phyloP scores from a whole-genome alignment of 1,284 basidiomycete genomes.

The Phenoliferia sp. region DNA sequence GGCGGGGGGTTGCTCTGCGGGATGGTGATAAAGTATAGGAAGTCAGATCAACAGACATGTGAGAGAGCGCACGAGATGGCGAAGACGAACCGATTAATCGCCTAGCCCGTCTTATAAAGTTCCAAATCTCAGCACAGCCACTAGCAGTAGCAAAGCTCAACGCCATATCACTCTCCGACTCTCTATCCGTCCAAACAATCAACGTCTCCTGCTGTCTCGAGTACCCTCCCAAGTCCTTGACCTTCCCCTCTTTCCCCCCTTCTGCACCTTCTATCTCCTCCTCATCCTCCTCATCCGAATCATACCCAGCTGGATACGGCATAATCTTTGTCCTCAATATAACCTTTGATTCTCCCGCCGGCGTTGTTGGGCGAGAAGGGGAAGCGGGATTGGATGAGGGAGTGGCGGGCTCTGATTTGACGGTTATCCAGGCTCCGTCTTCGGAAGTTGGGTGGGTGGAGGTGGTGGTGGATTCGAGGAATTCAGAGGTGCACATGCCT shows the following conservation, averaged over 20 bases:
- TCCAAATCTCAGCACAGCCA: constrained; percentile 95
- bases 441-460: background rate
- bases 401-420: constrained; percentile 13
- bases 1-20: constrained; percentile 37
- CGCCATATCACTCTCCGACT: constrained; percentile 85
- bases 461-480: constrained; percentile 3
- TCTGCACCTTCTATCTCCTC: constrained; percentile 36
- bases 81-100: constrained; percentile 16
- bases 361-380: background rate
- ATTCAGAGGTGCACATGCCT: constrained; percentile 70
- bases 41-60: background rate
- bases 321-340: constrained; percentile 21
- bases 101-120: constrained; percentile 63
- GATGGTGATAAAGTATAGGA: no score
- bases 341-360: constrained; percentile 7
- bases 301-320: constrained; percentile 23
- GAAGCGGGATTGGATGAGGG: background rate
- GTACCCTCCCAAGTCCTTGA: constrained; percentile 73
- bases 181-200: constrained; percentile 95
- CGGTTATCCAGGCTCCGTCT: constrained; percentile 31
- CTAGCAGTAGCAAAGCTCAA: constrained; percentile 95
- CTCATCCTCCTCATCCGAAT: constrained; percentile 26
- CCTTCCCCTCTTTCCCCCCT: constrained; percentile 45
- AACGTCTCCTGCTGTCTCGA: constrained; percentile 95
- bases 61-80: background rate